These are phyloP conservation scores for Colletotrichum trifolii DNA, from an alignment of 2,329 filamentous ascomycete genomes.

Conservation along the genomic window DNA sequence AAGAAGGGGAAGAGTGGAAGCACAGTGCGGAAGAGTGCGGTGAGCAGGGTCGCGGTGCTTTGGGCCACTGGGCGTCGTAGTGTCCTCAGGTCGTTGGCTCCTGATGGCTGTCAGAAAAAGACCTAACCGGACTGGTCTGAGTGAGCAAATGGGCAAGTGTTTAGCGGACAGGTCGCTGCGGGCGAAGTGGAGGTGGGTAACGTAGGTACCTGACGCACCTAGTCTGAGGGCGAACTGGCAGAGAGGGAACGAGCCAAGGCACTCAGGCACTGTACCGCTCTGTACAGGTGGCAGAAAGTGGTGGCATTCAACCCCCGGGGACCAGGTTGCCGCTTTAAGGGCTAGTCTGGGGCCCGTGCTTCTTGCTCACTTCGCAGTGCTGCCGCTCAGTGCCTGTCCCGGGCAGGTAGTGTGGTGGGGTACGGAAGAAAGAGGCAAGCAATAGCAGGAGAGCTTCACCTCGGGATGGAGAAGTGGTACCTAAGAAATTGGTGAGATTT, in stretches of 20 bases:
- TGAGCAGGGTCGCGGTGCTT: slow-evolving; percentile 7
- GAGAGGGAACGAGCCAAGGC: slow-evolving; percentile 2
- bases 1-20: slow-evolving; percentile 38
- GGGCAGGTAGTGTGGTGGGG: slow-evolving; percentile 37
- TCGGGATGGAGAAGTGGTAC: slow-evolving; percentile 16
- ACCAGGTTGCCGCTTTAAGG: slow-evolving; percentile 33
- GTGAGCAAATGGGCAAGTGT: slow-evolving; percentile 29
- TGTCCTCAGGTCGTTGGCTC: slow-evolving; percentile 17
- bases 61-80: slow-evolving; percentile 19
- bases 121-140: slow-evolving; percentile 36
- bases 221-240: no score
- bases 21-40: slow-evolving; percentile 33
- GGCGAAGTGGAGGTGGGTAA: slow-evolving; percentile 16
- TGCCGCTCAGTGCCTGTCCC: slow-evolving; percentile 25
- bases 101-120: slow-evolving; percentile 32
- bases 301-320: slow-evolving; percentile 16
- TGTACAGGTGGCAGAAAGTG: slow-evolving; percentile 31
- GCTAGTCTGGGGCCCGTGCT: slow-evolving; percentile 15
- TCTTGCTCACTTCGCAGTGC: slow-evolving; percentile 6
- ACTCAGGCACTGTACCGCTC: slow-evolving; percentile 20
- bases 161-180: not conserved
- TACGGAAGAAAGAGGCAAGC: slow-evolving; percentile 27
- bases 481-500: slow-evolving; percentile 15
- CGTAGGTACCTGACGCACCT: not conserved
- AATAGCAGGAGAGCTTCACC: slow-evolving; percentile 10